Conservation (phyloP, 768 basidiomycete genomes). For the Candolleomyces aberdarensis region DNA sequence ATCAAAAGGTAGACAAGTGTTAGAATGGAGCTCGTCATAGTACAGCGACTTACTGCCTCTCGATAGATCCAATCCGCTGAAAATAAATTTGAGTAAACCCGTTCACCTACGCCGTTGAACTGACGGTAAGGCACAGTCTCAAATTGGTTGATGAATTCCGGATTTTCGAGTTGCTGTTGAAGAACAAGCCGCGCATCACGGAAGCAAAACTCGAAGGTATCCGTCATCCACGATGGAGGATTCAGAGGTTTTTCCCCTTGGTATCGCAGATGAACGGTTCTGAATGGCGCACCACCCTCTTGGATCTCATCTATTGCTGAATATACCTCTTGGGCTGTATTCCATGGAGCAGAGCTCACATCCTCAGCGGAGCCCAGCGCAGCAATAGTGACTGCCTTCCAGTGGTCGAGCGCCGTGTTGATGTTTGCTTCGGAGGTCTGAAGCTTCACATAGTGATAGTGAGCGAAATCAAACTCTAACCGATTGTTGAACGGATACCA, state of each 20-base stretch:
- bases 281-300: constrained; percentile 15
- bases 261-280: constrained; percentile 14
- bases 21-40: background rate
- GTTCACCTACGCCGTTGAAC: constrained; percentile 17
- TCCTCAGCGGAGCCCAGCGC: background rate
- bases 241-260: constrained; percentile 11
- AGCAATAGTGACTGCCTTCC: constrained; percentile 12
- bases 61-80: constrained; percentile 33
- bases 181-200: constrained; percentile 14
- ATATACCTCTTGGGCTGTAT: constrained; percentile 9
- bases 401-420: constrained; percentile 16
- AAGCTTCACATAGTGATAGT: constrained; percentile 17
- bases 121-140: constrained; percentile 21
- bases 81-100: constrained; percentile 30
- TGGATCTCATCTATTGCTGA: constrained; percentile 14
- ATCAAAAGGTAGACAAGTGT: background rate
- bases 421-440: constrained; percentile 17
- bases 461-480: constrained; percentile 17
- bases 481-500: constrained; percentile 12
- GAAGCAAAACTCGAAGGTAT: constrained; percentile 20
- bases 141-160: constrained; percentile 14
- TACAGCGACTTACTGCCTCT: constrained; percentile 25
- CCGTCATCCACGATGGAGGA: constrained; percentile 21
- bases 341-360: constrained; percentile 5
- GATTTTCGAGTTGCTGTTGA: constrained; percentile 17